Percentiles rank a stretch among this genome's conserved stretches.
Evolutionary conservation across 2,329 filamentous ascomycete species (phyloP).

Genomic region (Trichoderma guizhouense): DNA sequence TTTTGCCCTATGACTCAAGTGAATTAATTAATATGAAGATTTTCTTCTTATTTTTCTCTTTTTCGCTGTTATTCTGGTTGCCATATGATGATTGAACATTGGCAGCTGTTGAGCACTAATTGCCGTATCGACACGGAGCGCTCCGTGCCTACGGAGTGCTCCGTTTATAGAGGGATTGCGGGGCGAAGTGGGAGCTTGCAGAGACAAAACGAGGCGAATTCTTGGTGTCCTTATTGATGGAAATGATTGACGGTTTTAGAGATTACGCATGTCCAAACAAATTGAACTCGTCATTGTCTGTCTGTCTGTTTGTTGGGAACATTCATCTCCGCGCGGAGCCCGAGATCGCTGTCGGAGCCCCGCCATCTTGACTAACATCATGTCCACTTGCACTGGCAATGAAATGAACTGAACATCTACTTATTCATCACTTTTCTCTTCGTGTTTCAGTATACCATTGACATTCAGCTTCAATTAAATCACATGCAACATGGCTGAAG

Average conservation of each 20-base stretch:
- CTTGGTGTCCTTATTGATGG: neutral
- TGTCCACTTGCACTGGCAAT: neutral
- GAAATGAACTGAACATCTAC: neutral
- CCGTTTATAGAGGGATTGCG: neutral
- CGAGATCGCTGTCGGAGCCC: conserved; percentile 12
- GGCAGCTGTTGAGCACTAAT: neutral
- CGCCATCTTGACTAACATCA: conserved; percentile 6
- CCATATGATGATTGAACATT: neutral
- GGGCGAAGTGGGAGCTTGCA: neutral
- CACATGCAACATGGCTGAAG: neutral
- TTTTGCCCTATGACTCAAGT: neutral
- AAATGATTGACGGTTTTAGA: neutral
- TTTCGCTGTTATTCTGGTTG: neutral
- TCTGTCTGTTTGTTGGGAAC: neutral
- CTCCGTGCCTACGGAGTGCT: too few relatives aligned
- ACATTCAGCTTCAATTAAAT: neutral
- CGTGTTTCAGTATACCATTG: neutral
- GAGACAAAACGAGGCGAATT: neutral
- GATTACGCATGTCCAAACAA: neutral
- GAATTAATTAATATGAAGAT: neutral
- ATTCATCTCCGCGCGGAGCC: neutral
- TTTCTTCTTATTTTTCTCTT: neutral
- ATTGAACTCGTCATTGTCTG: neutral
- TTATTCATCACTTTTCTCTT: neutral
- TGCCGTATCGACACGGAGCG: neutral